These are phyloP conservation scores for Fusarium oligoseptatum DNA, from an alignment of 2,329 filamentous ascomycete genomes.

Conservation along the genomic window DNA sequence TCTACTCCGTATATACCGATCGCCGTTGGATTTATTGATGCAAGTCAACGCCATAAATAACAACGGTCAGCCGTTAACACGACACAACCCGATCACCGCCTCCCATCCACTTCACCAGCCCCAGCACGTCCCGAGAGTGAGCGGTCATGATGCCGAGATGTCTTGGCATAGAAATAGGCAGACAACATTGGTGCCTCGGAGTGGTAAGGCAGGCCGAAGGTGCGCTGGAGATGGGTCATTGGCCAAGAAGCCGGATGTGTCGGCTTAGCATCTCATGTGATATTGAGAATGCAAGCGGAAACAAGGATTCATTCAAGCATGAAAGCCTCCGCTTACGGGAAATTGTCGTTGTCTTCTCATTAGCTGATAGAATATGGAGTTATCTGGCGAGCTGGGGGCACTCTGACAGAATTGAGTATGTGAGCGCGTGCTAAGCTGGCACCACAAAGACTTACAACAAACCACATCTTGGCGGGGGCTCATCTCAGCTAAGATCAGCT, in stretches of 20 bases:
- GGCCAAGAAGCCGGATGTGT: conserved; percentile 2
- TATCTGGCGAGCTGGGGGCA: neutral
- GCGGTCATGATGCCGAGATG: neutral
- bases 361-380: neutral
- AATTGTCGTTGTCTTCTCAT: neutral
- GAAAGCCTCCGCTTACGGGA: neutral
- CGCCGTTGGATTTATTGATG: neutral
- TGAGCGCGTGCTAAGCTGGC: neutral
- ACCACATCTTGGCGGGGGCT: neutral
- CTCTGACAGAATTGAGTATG: neutral
- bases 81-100: neutral
- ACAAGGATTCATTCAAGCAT: neutral
- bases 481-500: neutral
- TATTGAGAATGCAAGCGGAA: neutral
- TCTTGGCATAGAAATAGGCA: neutral
- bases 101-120: neutral
- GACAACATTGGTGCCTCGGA: neutral
- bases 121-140: neutral
- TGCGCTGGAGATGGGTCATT: conserved; percentile 9
- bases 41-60: neutral
- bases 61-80: neutral
- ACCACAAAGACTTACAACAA: neutral
- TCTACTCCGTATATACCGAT: neutral
- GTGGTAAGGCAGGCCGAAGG: neutral
- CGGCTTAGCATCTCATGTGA: conserved; percentile 1